Percentiles rank a stretch among this genome's conserved stretches.
Evolutionary conservation across 1,284 basidiomycete genomes (phyloP).

Genomic region (Cryptococcus wingfieldii): DNA sequence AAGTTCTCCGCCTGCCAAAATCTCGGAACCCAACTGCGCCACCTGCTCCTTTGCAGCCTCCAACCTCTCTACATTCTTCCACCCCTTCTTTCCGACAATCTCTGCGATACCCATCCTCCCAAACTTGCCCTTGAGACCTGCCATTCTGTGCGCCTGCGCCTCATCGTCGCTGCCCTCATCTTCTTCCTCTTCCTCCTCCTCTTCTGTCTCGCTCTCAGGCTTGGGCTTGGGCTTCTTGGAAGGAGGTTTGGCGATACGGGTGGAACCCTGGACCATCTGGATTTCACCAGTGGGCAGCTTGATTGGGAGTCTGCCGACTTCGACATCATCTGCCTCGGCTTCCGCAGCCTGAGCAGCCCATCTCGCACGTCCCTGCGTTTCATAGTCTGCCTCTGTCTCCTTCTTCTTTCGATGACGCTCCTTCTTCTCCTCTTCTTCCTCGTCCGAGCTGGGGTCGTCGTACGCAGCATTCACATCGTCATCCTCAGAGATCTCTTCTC

Average conservation of each 20-base stretch:
- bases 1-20: conserved; percentile 64
- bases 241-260: conserved; percentile 48
- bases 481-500: conserved; percentile 15
- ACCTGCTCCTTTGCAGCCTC: conserved; percentile 84
- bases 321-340: conserved; percentile 32
- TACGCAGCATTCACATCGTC: conserved; percentile 23
- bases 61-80: conserved; percentile 64
- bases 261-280: conserved; percentile 50
- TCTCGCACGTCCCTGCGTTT: conserved; percentile 27
- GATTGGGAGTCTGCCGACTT: conserved; percentile 72
- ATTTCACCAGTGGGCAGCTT: conserved; percentile 76
- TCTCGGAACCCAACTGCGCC: conserved; percentile 80
- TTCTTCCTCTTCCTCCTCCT: conserved; percentile 51
- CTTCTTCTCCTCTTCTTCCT: conserved; percentile 13
- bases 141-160: conserved; percentile 44
- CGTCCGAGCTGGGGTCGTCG: conserved; percentile 13
- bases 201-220: conserved; percentile 48
- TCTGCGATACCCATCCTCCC: conserved; percentile 74
- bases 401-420: conserved; percentile 26
- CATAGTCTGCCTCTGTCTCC: conserved; percentile 44
- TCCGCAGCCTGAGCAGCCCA: conserved; percentile 26
- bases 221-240: conserved; percentile 34
- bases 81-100: conserved; percentile 56
- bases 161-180: conserved; percentile 52
- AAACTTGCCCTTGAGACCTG: conserved; percentile 55